Evolutionary conservation across 2,329 filamentous ascomycete species (phyloP), one percentile per base, ranked within the genome.

Genomic region (Torrubiella hemipterigena): DNA sequence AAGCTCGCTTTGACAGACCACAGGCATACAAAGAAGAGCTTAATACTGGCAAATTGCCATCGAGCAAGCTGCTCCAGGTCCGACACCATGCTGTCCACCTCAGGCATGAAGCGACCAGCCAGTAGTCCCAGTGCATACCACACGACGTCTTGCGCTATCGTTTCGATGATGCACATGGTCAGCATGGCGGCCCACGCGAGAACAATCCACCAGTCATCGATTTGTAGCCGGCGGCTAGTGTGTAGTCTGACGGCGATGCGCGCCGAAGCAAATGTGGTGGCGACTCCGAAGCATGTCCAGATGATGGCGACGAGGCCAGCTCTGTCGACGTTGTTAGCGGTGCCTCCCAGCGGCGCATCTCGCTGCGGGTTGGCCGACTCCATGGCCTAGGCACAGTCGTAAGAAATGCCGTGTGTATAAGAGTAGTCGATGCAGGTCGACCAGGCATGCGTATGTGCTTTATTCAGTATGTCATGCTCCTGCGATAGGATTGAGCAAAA

Each of bases 201-300:
- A 27, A 48, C 41, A 20, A 52, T 47, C 44, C 45, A 51, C 41
- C 42, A 50, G 41, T 54, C 50, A 30, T 52, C 51, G 12, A 31
- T 25, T 18, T 41, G 34, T 9, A 46, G 32, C 17, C 33, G 33
- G 28, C 21, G 26, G 27, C 39, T 42, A 13, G 38, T 32, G 16
- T 30, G 43, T 37, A 47, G 38, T 25, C 51, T 49, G 30, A 52
- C 42, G 16, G 30, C 19, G 14, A 48, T 44, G 28, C 50, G 49
- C 3, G 50, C 32, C 17, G 24, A 27, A 23, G 51, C 42, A 29
- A 53, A 44, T 31, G 47, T 26, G 20, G 42, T 36, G n/a, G 50
- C 48, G 23, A 40, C 38, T 27, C 34, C 27, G 30, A 47, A 52
- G 32, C 38, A 45, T 11, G 39, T 36, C 51, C 51, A 54, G 27